phyloP scores from a whole-genome alignment of 2,329 filamentous ascomycete genomes.

The Pleoardoris graminearum region DNA sequence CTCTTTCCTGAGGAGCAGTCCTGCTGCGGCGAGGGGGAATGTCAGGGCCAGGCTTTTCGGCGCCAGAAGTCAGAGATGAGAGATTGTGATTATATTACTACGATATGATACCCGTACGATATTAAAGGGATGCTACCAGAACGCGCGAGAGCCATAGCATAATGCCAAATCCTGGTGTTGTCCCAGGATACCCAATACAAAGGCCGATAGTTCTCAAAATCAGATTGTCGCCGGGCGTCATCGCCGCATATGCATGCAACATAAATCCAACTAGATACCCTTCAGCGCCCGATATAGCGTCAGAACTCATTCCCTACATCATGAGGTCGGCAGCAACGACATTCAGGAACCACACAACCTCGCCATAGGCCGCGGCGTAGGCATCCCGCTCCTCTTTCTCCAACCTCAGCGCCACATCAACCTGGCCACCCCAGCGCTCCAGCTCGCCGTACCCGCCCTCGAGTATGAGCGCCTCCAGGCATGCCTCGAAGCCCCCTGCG shows the following conservation, averaged over 20 bases:
- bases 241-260: neutral
- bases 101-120: constrained; percentile 4
- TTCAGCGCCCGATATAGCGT: too few relatives aligned
- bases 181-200: too few relatives aligned
- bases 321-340: neutral
- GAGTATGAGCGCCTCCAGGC: constrained; percentile 25
- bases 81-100: constrained; percentile 1
- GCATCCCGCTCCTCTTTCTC: constrained; percentile 13
- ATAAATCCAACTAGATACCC: neutral
- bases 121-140: neutral
- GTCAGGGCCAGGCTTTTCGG: constrained; percentile 36
- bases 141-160: too few relatives aligned
- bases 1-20: constrained; percentile 42
- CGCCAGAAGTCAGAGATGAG: constrained; percentile 19
- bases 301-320: neutral
- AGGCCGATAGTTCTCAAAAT: too few relatives aligned
- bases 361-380: constrained; percentile 15
- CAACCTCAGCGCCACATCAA: constrained; percentile 16
- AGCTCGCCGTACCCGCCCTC: constrained; percentile 15
- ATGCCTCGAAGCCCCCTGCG: constrained; percentile 17
- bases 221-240: too few relatives aligned
- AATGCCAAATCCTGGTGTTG: too few relatives aligned
- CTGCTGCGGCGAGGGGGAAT: constrained; percentile 34
- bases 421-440: constrained; percentile 17
- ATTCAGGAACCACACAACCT: constrained; percentile 19